Evolutionary conservation across 1,284 basidiomycete species (phyloP), one percentile per base, ranked within the genome.

Genomic region (Cutaneotrichosporon sp.): DNA sequence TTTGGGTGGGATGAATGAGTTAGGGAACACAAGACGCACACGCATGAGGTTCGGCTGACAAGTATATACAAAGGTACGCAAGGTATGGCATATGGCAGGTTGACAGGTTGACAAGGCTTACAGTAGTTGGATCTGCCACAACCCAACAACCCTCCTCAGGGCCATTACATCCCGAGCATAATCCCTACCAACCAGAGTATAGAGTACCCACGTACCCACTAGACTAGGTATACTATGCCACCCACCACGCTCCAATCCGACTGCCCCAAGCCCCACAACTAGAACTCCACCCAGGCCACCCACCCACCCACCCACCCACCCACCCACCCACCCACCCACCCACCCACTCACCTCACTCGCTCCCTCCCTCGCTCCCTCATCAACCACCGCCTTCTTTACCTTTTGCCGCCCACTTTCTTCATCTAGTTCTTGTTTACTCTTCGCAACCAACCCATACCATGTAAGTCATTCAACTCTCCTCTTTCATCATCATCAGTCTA

Each of bases 361-460:
- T 18, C 34, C 5, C 6, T 26, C 14, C 2, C 16, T 32, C 51
- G n/a, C 51, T 31, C 9, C 22, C 26, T 26, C 26, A 26, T 26
- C 26, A 26, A 26, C 26, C 26, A 26, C 26, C 26, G 26, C 26
- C 26, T 26, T 26, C 26, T 26, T 26, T 26, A 26, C 26, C 26
- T 26, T 53, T 53, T 31, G 31, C 51, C 32, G 26, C 47, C 13
- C 58, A 26, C 58, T 21, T 38, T 34, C 32, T 26, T 32, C 8
- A 38, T 18, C 36, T 26, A 7, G 26, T 40, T 40, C 47, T 50
- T 52, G 32, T 52, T 52, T 51, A 16, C 58, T 40, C 34, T 40
- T 53, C 31, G 22, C 51, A 31, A 31, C 51, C 30, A 31, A 31
- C 51, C 16, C 16, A 36, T 55, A 32, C 34, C n/a, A 34, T n/a